phyloP scores from a whole-genome alignment of 805 yeast genomes.

The Tetrapisispora arboricola region DNA sequence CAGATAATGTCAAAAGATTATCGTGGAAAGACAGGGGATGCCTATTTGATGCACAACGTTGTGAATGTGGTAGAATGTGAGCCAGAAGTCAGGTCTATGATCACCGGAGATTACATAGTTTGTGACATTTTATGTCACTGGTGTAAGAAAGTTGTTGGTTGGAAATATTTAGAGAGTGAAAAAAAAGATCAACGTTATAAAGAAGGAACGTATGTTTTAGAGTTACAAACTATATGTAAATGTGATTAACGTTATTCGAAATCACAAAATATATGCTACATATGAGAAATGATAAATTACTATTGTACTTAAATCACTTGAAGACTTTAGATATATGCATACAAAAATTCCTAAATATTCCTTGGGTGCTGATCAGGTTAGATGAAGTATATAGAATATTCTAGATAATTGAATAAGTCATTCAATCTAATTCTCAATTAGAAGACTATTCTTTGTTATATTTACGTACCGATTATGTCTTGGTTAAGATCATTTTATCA shows the following conservation, averaged over 20 bases:
- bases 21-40: constrained; percentile 48
- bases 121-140: constrained; percentile 47
- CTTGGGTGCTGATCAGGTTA: too few species aligned
- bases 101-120: constrained; percentile 49
- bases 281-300: not conserved
- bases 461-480: too few species aligned
- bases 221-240: constrained; percentile 26
- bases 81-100: constrained; percentile 38
- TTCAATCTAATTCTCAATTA: too few species aligned
- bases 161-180: constrained; percentile 49
- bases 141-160: constrained; percentile 46
- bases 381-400: too few species aligned
- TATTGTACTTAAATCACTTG: too few species aligned
- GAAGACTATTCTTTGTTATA: too few species aligned
- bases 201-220: constrained; percentile 52
- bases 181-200: constrained; percentile 41
- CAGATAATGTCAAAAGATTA: constrained; percentile 35
- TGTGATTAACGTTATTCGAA: constrained; percentile 5
- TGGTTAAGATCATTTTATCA: too few species aligned
- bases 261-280: not conserved
- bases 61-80: constrained; percentile 34
- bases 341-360: too few species aligned
- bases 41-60: constrained; percentile 42
- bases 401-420: too few species aligned
- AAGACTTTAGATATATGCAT: too few species aligned